phyloP scores from a whole-genome alignment of 176 grass and related monocot genomes.

The Hordeum vulgare region MorexV3_pseudomolecules_assembly NC_058522.1:524446925-524447424 shows the following conservation, averaged over 20 bases:
- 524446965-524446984: not conserved
- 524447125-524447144: slow-evolving; percentile 82
- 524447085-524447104: slow-evolving; percentile 74
- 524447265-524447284: too few species aligned
- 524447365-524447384: too few species aligned
- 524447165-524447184: not conserved
- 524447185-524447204: not conserved
- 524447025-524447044: not conserved
- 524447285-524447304: too few species aligned
- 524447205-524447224: not conserved
- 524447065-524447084: slow-evolving; percentile 63
- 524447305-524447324: too few species aligned
- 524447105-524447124: slow-evolving; percentile 50
- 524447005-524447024: not conserved
- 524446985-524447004: not conserved
- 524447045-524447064: slow-evolving; percentile 66
- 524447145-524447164: slow-evolving; percentile 61
- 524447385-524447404: too few species aligned
- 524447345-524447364: too few species aligned
- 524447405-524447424: too few species aligned
- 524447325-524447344: too few species aligned
- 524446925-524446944: not conserved
- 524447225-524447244: too few species aligned
- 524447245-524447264: too few species aligned
- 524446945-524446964: not conserved